Evolutionary conservation across 495 filamentous ascomycete genomes (phyloP).

Genomic region (Aspergillus sclerotiicarbonarius): DNA sequence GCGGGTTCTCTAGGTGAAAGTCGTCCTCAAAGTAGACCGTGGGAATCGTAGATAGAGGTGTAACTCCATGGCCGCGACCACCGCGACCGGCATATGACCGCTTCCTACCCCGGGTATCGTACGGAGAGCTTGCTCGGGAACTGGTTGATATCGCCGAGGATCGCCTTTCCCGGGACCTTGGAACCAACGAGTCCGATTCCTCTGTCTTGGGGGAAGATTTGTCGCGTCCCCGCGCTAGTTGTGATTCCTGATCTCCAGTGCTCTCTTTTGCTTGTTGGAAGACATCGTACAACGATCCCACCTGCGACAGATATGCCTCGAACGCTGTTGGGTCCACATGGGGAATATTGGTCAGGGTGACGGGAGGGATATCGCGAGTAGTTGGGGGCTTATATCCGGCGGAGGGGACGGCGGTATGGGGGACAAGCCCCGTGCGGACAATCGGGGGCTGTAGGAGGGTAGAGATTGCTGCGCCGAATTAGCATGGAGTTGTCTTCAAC

Average conservation of each 20-base stretch:
- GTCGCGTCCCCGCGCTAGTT: slow-evolving; percentile 25
- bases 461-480: slow-evolving; percentile 68
- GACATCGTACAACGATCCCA: slow-evolving; percentile 78
- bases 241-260: slow-evolving; percentile 54
- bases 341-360: slow-evolving; percentile 85
- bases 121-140: slow-evolving; percentile 43
- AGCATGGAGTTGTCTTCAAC: slow-evolving; percentile 1
- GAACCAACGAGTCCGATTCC: slow-evolving; percentile 34
- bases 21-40: slow-evolving; percentile 91
- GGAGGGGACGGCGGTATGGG: slow-evolving; percentile 65
- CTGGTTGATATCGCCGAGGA: slow-evolving; percentile 34
- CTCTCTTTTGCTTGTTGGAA: slow-evolving; percentile 72
- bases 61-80: slow-evolving; percentile 58
- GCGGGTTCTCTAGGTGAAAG: slow-evolving; percentile 93
- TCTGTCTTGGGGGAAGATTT: slow-evolving; percentile 35
- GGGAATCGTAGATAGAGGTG: slow-evolving; percentile 89
- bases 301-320: slow-evolving; percentile 76
- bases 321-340: slow-evolving; percentile 79
- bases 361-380: slow-evolving; percentile 90
- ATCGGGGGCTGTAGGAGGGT: slow-evolving; percentile 89
- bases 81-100: slow-evolving; percentile 34
- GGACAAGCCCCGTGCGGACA: slow-evolving; percentile 78
- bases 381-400: slow-evolving; percentile 78
- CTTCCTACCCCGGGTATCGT: slow-evolving; percentile 33
- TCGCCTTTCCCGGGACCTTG: slow-evolving; percentile 39